Evolutionary conservation across 2,329 filamentous ascomycete genomes (phyloP).

Genomic region (Ophiostoma montium): DNA sequence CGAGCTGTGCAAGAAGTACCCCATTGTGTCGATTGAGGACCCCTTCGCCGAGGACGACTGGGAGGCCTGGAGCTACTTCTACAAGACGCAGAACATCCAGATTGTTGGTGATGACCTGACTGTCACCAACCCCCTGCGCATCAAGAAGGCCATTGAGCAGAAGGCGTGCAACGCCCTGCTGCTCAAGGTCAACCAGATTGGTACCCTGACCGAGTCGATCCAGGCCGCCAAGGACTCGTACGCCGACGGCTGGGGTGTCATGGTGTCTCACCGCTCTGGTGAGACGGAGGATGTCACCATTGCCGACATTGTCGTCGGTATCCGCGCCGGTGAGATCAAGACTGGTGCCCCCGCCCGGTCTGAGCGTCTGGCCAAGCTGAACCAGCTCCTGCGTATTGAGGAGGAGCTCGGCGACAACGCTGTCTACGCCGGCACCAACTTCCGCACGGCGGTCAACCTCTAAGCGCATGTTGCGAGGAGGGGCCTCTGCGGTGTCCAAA

Average conservation of each 20-base stretch:
- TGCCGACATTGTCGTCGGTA: conserved; percentile 91
- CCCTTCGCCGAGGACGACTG: conserved; percentile 99
- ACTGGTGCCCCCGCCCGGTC: conserved; percentile 91
- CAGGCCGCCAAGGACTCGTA: conserved; percentile 98
- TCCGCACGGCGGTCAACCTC: conserved; percentile 81
- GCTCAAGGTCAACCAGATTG: conserved; percentile 99
- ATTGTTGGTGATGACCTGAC: conserved; percentile 98
- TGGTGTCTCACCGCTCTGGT: conserved; percentile 98
- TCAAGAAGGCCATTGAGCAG: conserved; percentile 98
- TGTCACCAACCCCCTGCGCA: conserved; percentile 95
- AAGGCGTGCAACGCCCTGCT: conserved; percentile 98
- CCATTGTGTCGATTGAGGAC: conserved; percentile 97
- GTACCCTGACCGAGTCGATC: conserved; percentile 96
- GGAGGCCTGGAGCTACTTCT: conserved; percentile 99
- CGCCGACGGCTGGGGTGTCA: conserved; percentile 91
- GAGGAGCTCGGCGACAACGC: conserved; percentile 92
- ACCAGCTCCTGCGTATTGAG: conserved; percentile 99
- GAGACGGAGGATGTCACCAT: conserved; percentile 99
- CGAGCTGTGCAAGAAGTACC: conserved; percentile 81
- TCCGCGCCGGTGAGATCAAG: conserved; percentile 97
- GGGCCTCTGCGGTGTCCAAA: too few relatives aligned
- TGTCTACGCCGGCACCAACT: conserved; percentile 81
- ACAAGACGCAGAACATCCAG: conserved; percentile 97
- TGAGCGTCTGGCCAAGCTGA: conserved; percentile 98
- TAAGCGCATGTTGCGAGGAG: conserved; percentile 33